These are phyloP conservation scores for Sungouiella thailandica DNA, from an alignment of 805 yeast genomes.

Conservation along the genomic window DNA sequence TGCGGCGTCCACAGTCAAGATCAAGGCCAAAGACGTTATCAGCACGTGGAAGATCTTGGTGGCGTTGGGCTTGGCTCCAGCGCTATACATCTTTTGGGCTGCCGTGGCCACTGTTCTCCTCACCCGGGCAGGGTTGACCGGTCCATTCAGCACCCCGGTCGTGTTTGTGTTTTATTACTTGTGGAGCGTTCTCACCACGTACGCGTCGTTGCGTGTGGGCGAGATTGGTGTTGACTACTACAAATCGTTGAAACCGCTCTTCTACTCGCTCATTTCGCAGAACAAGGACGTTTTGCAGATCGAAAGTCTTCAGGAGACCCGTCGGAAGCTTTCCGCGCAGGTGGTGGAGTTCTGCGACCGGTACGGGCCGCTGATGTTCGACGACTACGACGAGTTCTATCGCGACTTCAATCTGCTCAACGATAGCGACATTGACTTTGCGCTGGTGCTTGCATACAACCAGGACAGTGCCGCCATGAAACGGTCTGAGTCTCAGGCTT, in stretches of 20 bases:
- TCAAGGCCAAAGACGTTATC: slow-evolving; percentile 38
- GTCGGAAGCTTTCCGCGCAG: slow-evolving; percentile 22
- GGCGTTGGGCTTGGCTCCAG: slow-evolving; percentile 37
- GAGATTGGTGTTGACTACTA: slow-evolving; percentile 40
- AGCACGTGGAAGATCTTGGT: slow-evolving; percentile 42
- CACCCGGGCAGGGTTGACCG: slow-evolving; percentile 10
- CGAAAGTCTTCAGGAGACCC: slow-evolving; percentile 23
- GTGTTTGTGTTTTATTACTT: slow-evolving; percentile 29
- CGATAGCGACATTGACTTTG: slow-evolving; percentile 1
- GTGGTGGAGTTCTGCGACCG: slow-evolving; percentile 32
- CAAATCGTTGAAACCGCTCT: slow-evolving; percentile 35
- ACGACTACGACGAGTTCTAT: slow-evolving; percentile 32
- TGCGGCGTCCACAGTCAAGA: slow-evolving; percentile 34
- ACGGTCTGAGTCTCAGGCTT: background rate
- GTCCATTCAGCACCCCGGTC: slow-evolving; percentile 10
- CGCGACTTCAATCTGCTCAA: slow-evolving; percentile 15
- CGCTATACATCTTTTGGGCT: slow-evolving; percentile 35
- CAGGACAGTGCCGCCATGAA: slow-evolving; percentile 1
- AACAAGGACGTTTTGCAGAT: slow-evolving; percentile 27
- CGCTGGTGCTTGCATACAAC: no score
- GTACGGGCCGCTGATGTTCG: slow-evolving; percentile 36
- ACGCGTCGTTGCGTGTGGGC: slow-evolving; percentile 37
- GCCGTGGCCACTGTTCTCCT: slow-evolving; percentile 23
- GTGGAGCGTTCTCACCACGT: slow-evolving; percentile 36
- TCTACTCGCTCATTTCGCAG: slow-evolving; percentile 28